Conservation (phyloP, 768 basidiomycete genomes). For the Saitozyma podzolica region DNA sequence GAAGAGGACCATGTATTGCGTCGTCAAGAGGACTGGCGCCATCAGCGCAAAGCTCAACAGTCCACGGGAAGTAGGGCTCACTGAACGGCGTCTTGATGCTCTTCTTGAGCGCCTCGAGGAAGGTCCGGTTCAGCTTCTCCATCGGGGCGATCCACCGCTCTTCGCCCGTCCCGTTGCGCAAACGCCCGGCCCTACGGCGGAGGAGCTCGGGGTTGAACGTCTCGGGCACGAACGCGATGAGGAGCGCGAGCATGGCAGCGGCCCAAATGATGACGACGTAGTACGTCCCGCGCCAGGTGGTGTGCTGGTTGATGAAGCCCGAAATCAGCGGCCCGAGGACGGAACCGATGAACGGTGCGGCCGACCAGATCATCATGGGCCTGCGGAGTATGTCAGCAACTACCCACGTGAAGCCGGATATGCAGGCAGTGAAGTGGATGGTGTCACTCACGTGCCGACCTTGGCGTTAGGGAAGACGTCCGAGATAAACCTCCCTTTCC, state of each 20-base stretch:
- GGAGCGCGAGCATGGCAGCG: conserved; percentile 58
- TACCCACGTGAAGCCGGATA: too few relatives aligned
- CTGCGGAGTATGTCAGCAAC: background rate
- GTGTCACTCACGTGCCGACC: too few relatives aligned
- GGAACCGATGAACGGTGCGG: conserved; percentile 63
- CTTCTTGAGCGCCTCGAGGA: conserved; percentile 58
- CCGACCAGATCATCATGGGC: conserved; percentile 63
- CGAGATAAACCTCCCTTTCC: too few relatives aligned
- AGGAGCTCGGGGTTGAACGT: conserved; percentile 67
- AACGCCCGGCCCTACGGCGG: conserved; percentile 61
- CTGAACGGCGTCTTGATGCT: conserved; percentile 74
- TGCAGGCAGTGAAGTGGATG: too few relatives aligned
- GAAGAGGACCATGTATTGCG: conserved; percentile 74
- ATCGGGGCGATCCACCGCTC: conserved; percentile 62
- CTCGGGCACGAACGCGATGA: conserved; percentile 69
- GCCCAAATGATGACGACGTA: conserved; percentile 71
- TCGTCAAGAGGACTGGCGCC: conserved; percentile 57
- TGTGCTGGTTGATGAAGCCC: conserved; percentile 68
- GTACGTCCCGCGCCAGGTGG: conserved; percentile 69
- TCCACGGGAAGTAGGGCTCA: conserved; percentile 52
- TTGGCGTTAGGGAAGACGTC: too few relatives aligned
- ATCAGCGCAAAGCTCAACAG: background rate
- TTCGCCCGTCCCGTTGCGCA: conserved; percentile 64
- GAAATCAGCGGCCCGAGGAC: conserved; percentile 53
- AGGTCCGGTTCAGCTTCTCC: conserved; percentile 58